Evolutionary conservation across 78 protist species (phyloP).

Genomic region (Dictyostelium purpureum): DNA sequence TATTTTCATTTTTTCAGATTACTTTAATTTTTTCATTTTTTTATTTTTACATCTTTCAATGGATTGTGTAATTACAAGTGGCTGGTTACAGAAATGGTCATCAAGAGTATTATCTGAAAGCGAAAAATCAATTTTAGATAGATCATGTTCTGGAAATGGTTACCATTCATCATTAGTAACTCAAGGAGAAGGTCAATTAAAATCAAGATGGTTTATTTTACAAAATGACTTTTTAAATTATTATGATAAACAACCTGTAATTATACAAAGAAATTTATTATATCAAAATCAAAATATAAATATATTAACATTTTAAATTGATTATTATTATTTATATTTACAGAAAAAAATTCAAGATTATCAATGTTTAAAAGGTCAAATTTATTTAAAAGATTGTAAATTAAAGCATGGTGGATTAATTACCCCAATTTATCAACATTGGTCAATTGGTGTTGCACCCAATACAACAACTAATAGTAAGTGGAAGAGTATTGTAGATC

Average conservation of each 20-base stretch:
- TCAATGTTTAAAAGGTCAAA: slow-evolving; percentile 70
- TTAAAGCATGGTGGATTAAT: slow-evolving; percentile 72
- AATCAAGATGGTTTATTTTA: slow-evolving; percentile 62
- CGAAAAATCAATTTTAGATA: slow-evolving; percentile 32
- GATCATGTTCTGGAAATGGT: slow-evolving; percentile 67
- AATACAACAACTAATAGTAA: neutral
- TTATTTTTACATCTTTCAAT: too few relatives aligned
- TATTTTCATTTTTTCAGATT: too few relatives aligned
- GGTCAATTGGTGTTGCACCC: slow-evolving; percentile 79
- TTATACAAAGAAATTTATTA: neutral
- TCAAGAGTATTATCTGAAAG: slow-evolving; percentile 40
- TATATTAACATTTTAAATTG: neutral
- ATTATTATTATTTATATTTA: neutral
- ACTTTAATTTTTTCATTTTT: too few relatives aligned
- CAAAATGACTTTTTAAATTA: slow-evolving; percentile 62
- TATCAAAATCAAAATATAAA: neutral
- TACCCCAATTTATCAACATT: slow-evolving; percentile 70
- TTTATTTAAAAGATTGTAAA: slow-evolving; percentile 69
- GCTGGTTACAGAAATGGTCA: slow-evolving; percentile 61
- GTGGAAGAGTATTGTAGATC: slow-evolving; percentile 34
- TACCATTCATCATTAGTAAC: slow-evolving; percentile 39
- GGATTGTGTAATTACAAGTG: slow-evolving; percentile 66
- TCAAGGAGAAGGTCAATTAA: slow-evolving; percentile 29
- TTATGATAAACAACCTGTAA: slow-evolving; percentile 70
- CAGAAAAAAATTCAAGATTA: slow-evolving; percentile 64